Evolutionary conservation across 208 protist species (phyloP), one percentile per base, ranked within the genome.

Genomic region (Leptomonas seymouri): DNA sequence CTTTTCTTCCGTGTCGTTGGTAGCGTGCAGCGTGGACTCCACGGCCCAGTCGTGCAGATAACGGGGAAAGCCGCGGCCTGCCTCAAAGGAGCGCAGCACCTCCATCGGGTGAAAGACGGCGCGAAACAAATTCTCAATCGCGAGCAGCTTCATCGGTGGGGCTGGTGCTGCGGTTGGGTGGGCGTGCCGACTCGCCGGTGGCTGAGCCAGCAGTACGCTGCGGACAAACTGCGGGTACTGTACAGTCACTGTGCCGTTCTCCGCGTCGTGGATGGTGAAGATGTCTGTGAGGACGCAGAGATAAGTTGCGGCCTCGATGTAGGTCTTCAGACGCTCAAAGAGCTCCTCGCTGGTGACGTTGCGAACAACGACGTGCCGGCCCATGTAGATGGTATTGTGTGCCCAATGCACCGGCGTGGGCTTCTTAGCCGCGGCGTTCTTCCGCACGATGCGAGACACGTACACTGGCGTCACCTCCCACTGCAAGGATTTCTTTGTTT

Each of bases 201-300:
- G 67, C 20, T 25, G 14, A 7, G 78, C 46, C 45, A 84, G 42
- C n/a, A 90, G 57, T 18, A 85, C 56, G 27, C 62, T 71, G 16
- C 84, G 84, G 12, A 90, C 72, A 11, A 90, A 71, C 27, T 82
- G 74, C 20, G 84, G 84, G 58, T 90, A 90, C 56, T 79, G 75
- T 54, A 90, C 84, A 30, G 67, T 64, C 18, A 72, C 46, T 16
- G 51, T 65, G 42, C 54, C 44, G 23, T 42, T 56, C 15, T 58
- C 64, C 3, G 58, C 44, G 25, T 78, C 74, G 50, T 64, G 48
- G 56, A 82, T 71, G 2, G 76, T 54, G 53, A 77, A 90, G 31
- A 86, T 31, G 23, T 82, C 39, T 12, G 69, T 59, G 7, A 90
- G 68, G 31, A 90, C 75, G 51, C 84, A 90, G 23, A 82, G 69